Percentiles rank a stretch among this genome's conserved stretches.
phyloP scores from a whole-genome alignment of 1,284 basidiomycete species.

The Ganoderma meredithae region DNA sequence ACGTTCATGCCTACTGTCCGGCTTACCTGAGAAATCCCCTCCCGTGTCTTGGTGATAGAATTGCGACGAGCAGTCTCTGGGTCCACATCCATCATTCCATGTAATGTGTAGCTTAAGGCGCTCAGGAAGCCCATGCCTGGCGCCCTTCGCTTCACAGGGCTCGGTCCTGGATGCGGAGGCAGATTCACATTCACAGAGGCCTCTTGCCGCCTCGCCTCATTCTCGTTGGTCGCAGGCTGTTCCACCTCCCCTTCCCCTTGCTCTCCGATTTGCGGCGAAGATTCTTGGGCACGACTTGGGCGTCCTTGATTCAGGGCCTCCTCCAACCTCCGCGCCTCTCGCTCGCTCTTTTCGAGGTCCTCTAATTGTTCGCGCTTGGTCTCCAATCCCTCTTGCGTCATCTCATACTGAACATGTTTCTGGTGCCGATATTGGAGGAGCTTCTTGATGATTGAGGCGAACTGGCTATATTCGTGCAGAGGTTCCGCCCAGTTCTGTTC shows the following conservation, averaged over 20 bases:
- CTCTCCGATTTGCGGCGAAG: slow-evolving; percentile 19
- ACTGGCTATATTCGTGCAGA: slow-evolving; percentile 95
- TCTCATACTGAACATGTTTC: slow-evolving; percentile 98
- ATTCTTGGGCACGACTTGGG: slow-evolving; percentile 37
- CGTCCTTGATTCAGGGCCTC: slow-evolving; percentile 80
- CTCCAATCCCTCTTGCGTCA: slow-evolving; percentile 93
- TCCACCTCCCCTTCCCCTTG: slow-evolving; percentile 28
- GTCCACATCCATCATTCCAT: slow-evolving; percentile 99
- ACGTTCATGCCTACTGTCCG: neutral
- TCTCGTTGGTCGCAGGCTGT: slow-evolving; percentile 43
- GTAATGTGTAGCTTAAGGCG: slow-evolving; percentile 93
- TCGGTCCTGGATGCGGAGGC: slow-evolving; percentile 80
- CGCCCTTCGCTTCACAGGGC: slow-evolving; percentile 63
- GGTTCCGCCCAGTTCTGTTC: slow-evolving; percentile 97
- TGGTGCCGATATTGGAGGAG: slow-evolving; percentile 95
- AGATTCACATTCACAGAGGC: slow-evolving; percentile 59
- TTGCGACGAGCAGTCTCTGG: slow-evolving; percentile 95
- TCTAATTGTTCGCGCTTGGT: slow-evolving; percentile 88
- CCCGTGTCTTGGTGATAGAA: slow-evolving; percentile 92
- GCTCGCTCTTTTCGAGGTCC: slow-evolving; percentile 92
- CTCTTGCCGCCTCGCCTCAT: slow-evolving; percentile 39
- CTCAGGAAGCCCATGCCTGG: slow-evolving; percentile 90
- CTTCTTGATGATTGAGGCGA: slow-evolving; percentile 93
- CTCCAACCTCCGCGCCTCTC: slow-evolving; percentile 89
- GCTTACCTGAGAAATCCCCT: slow-evolving; percentile 90